Conservation (phyloP, 345 rosid genomes). For the Balakata baccata region DNA sequence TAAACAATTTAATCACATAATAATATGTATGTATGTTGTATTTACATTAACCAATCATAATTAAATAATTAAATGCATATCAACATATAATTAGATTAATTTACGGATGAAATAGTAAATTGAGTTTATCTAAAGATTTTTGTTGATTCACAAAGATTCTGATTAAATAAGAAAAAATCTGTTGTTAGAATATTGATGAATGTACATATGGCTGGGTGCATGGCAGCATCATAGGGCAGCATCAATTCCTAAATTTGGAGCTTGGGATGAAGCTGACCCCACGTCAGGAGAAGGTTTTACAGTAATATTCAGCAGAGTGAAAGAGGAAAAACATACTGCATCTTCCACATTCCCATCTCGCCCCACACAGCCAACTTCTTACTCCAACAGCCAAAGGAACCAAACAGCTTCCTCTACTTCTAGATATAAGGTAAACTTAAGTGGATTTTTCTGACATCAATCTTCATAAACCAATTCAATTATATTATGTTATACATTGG, state of each 20-base stretch:
- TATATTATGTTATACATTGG: too few relatives aligned
- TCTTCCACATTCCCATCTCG: conserved; percentile 19
- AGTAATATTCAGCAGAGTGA: conserved; percentile 42
- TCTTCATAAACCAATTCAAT: too few relatives aligned
- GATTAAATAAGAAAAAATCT: too few relatives aligned
- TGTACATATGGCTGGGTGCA: background rate
- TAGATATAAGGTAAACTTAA: conserved; percentile 26
- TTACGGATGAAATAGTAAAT: too few relatives aligned
- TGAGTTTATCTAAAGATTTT: too few relatives aligned
- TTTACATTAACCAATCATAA: too few relatives aligned
- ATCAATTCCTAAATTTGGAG: conserved; percentile 55
- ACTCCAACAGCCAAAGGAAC: conserved; percentile 1
- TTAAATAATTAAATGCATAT: too few relatives aligned
- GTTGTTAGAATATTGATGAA: background rate
- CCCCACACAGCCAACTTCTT: background rate
- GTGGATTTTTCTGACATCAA: too few relatives aligned
- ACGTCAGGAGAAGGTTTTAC: conserved; percentile 47
- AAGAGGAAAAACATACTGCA: conserved; percentile 43
- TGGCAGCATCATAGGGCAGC: conserved; percentile 35
- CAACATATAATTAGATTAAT: too few relatives aligned
- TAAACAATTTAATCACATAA: too few relatives aligned
- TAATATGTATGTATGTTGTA: too few relatives aligned
- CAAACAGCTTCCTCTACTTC: conserved; percentile 13
- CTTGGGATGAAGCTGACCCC: conserved; percentile 58
- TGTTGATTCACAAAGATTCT: too few relatives aligned